Evolutionary conservation across 2,329 filamentous ascomycete genomes (phyloP).

Genomic region (Pseudogymnoascus sp.): DNA sequence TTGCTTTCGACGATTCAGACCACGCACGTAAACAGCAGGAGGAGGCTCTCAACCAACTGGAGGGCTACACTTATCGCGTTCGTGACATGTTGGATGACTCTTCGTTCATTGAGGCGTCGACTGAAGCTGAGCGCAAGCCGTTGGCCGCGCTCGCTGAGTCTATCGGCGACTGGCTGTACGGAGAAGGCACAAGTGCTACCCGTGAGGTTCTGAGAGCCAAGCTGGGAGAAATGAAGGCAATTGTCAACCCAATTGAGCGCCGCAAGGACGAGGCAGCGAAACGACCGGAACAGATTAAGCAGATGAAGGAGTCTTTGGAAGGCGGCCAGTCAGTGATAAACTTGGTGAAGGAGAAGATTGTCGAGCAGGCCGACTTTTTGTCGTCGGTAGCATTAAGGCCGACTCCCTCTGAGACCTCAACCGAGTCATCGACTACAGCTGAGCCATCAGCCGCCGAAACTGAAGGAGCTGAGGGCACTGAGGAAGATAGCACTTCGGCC

Average conservation of each 20-base stretch:
- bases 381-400: not conserved
- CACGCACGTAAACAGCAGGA: conserved; percentile 68
- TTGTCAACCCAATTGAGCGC: conserved; percentile 70
- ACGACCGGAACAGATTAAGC: conserved; percentile 62
- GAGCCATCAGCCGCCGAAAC: conserved; percentile 37
- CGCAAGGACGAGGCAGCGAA: conserved; percentile 65
- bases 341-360: conserved; percentile 63
- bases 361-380: conserved; percentile 33
- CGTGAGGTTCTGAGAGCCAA: conserved; percentile 68
- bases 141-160: conserved; percentile 62
- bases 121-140: conserved; percentile 55
- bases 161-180: conserved; percentile 85
- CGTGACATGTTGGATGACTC: conserved; percentile 76
- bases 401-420: conserved; percentile 43
- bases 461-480: conserved; percentile 47
- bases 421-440: conserved; percentile 34
- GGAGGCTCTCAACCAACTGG: conserved; percentile 86
- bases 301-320: conserved; percentile 63
- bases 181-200: conserved; percentile 68
- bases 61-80: conserved; percentile 83
- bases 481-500: conserved; percentile 58
- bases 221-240: conserved; percentile 67
- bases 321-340: conserved; percentile 64
- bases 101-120: conserved; percentile 65
- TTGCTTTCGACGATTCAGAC: conserved; percentile 82